These are phyloP conservation scores for Chamaecrista fasciculata DNA, from an alignment of 306 rosid genomes.

Conservation along the genomic window DNA sequence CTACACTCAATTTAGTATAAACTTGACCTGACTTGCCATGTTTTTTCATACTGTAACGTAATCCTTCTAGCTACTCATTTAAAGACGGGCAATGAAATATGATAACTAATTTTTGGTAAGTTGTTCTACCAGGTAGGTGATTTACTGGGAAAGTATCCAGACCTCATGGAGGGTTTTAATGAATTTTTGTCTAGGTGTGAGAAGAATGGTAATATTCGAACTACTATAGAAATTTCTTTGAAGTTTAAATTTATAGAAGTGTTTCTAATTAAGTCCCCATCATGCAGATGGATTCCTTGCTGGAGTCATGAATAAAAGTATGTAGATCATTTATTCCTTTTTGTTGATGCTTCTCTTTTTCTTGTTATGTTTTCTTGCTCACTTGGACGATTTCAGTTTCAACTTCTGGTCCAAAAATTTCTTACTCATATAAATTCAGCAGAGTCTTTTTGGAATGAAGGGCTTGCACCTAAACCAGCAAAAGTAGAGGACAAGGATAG, in stretches of 20 bases:
- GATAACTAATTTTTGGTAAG: conserved; percentile 23
- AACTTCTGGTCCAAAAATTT: not conserved
- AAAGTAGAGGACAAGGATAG: conserved; percentile 66
- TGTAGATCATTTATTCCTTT: conserved; percentile 40
- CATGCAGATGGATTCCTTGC: conserved; percentile 93
- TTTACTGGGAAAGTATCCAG: conserved; percentile 73
- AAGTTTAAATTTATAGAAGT: conserved; percentile 19
- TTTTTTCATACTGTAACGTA: conserved; percentile 16
- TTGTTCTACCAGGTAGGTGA: conserved; percentile 58
- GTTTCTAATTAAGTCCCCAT: conserved; percentile 49
- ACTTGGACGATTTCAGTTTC: conserved; percentile 24
- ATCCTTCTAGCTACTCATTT: not conserved
- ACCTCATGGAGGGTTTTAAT: conserved; percentile 72
- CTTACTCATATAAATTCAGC: conserved; percentile 27
- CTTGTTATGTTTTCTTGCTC: conserved; percentile 27
- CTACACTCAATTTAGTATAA: conserved; percentile 4
- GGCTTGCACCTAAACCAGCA: conserved; percentile 47
- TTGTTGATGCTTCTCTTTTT: conserved; percentile 29
- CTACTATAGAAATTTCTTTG: conserved; percentile 29
- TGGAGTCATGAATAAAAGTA: conserved; percentile 89
- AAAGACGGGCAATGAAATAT: conserved; percentile 15
- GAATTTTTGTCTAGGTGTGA: conserved; percentile 76
- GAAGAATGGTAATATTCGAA: conserved; percentile 63
- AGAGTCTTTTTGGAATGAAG: conserved; percentile 81
- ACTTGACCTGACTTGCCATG: not conserved